These are phyloP conservation scores for Yamadazyma triangularis DNA, from an alignment of 1,139 yeast genomes.

Conservation along the genomic window DNA sequence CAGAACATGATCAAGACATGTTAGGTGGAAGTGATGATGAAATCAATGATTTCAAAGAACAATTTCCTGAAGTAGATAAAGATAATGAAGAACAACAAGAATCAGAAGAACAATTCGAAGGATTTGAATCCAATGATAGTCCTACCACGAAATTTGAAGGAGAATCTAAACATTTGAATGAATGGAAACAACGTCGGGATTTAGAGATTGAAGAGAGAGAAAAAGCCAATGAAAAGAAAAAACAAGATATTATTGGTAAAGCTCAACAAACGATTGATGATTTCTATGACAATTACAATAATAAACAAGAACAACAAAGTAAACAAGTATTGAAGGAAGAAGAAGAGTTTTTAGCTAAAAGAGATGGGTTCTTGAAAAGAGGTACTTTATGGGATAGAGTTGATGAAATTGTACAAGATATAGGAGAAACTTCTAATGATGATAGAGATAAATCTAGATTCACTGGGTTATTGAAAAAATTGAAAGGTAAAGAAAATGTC, in stretches of 20 bases:
- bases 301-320: slow-evolving; percentile 71
- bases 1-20: slow-evolving; percentile 59
- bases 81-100: slow-evolving; percentile 18
- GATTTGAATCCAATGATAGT: slow-evolving; percentile 26
- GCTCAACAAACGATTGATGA: slow-evolving; percentile 91
- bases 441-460: slow-evolving; percentile 67
- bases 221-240: slow-evolving; percentile 60
- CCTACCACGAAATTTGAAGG: slow-evolving; percentile 21
- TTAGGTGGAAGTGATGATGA: slow-evolving; percentile 55
- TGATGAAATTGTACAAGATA: slow-evolving; percentile 41
- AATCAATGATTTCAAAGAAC: slow-evolving; percentile 60
- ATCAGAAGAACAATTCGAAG: slow-evolving; percentile 17
- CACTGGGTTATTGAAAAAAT: slow-evolving; percentile 58
- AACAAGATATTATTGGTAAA: slow-evolving; percentile 63
- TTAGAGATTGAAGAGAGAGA: slow-evolving; percentile 83
- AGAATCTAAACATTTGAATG: slow-evolving; percentile 56
- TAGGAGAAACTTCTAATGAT: slow-evolving; percentile 42
- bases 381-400: slow-evolving; percentile 90
- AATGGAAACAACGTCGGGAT: slow-evolving; percentile 84
- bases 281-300: slow-evolving; percentile 88
- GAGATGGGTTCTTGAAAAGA: slow-evolving; percentile 74
- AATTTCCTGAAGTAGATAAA: slow-evolving; percentile 58
- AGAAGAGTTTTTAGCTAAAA: slow-evolving; percentile 66
- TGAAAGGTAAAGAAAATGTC: slow-evolving; percentile 64
- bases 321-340: slow-evolving; percentile 64